phyloP scores from a whole-genome alignment of 139 green algal genomes.

The Closterium sp. region DNA sequence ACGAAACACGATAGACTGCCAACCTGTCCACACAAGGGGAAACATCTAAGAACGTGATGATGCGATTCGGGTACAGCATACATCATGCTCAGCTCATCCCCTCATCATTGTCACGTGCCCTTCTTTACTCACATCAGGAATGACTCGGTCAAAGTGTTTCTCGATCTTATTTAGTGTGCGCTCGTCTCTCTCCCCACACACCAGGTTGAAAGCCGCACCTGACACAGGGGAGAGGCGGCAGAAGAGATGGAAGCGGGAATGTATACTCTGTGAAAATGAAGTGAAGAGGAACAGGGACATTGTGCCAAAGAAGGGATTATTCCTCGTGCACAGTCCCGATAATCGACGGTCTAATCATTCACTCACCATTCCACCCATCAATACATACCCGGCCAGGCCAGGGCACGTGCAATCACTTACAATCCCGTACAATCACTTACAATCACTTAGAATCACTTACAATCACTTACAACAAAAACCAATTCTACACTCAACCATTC shows the following conservation, averaged over 20 bases:
- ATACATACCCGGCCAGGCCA: too few species aligned
- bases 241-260: not conserved
- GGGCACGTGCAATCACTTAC: too few species aligned
- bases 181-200: conserved; percentile 50
- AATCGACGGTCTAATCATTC: too few species aligned
- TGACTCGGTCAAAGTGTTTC: conserved; percentile 81
- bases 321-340: too few species aligned
- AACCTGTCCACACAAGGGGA: not conserved
- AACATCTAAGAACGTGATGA: not conserved
- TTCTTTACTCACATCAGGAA: conserved; percentile 64
- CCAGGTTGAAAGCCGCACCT: conserved; percentile 56
- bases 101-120: not conserved
- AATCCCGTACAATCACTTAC: too few species aligned
- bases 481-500: too few species aligned
- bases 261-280: not conserved
- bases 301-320: not conserved
- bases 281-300: not conserved
- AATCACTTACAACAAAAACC: too few species aligned
- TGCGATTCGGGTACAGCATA: not conserved
- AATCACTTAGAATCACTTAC: too few species aligned
- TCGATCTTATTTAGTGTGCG: conserved; percentile 69
- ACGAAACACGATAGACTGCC: conserved; percentile 4
- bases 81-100: not conserved
- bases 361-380: too few species aligned
- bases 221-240: not conserved